Conservation (phyloP, 225 moss, liverwort and hornwort species). For the Straminergon stramineum region DNA sequence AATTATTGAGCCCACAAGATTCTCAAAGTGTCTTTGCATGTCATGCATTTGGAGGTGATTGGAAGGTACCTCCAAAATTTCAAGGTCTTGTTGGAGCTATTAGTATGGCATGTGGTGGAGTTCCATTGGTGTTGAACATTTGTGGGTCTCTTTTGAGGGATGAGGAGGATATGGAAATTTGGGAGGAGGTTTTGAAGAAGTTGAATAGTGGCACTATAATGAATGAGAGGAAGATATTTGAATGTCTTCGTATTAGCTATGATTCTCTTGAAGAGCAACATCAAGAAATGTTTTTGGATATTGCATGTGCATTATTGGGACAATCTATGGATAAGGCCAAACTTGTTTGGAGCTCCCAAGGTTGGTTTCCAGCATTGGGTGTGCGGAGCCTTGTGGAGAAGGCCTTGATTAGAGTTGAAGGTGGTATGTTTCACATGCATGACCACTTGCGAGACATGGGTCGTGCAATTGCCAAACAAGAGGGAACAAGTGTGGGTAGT, state of each 20-base stretch:
- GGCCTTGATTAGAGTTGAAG: background rate
- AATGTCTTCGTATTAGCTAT: background rate
- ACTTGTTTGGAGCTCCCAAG: background rate
- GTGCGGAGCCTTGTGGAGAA: background rate
- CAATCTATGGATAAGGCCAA: background rate
- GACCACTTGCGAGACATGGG: background rate
- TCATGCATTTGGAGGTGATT: background rate
- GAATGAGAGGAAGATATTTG: background rate
- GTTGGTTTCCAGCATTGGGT: background rate
- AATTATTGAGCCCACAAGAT: background rate
- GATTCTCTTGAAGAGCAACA: background rate
- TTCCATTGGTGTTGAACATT: background rate
- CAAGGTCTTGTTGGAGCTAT: background rate
- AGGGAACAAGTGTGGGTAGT: too few species aligned
- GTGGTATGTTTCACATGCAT: rapidly evolving
- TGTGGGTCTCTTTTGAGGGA: background rate
- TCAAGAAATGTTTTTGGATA: background rate
- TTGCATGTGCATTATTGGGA: background rate
- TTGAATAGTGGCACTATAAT: background rate
- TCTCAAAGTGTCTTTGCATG: background rate
- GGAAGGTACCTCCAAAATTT: background rate
- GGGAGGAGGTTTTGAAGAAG: background rate
- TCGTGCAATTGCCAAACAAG: background rate
- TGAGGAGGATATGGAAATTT: background rate
- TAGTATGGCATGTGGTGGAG: background rate